Base-by-base conservation (phyloP, 805 yeast genomes). In the Barnettozyma wickerhamii region DNA sequence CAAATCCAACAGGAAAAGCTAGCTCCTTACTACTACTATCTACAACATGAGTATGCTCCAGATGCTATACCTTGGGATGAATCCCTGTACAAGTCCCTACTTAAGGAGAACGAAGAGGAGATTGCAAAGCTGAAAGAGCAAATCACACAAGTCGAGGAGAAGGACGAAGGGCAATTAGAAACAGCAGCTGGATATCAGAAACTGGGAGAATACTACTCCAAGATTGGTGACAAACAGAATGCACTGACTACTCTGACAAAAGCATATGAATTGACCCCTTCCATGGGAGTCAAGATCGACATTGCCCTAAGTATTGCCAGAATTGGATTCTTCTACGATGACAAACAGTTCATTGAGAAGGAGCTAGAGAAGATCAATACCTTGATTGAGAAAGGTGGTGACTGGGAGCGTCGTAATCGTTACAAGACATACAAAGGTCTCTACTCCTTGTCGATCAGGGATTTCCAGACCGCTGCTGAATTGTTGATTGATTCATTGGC, bases 401-500 rank as follows among this genome's bases (percentile, higher is more conserved):
- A 93, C 63, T 93, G 99, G 99, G 99, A 93, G 66, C 85, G 99
- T 64, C 81, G 96, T 57, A 93, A 93, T 67, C 71, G 96, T 52
- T 88, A 77, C 71, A 93, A 93, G 69, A 86, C 97, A 6, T 93
- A 93, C 64, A 66, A 76, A 43, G 99, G 99, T 18, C 72, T 93
- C 36, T 86, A 87, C 60, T 68, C 77, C 28, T 67, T 93, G 75
- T 83, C 96, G 7, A 81, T 90, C 21, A 79, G 99, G 57, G 80
- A 87, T 53, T 93, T 93, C 56, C 70, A 69, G 30, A 95, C 86
- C 52, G 96, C 98, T 2, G 79, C 97, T 3, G 78, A 78, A 39
- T 68, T 91, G 47, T 73, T 93, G 53, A 86, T 87, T 49, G 99
- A 90, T 62, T 84, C 95, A 9, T 73, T 93, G 62, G 89, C 98